Evolutionary conservation across 1,284 basidiomycete genomes (phyloP), one percentile per base, ranked within the genome.

Genomic region (Ustilago vetiveriae): DNA sequence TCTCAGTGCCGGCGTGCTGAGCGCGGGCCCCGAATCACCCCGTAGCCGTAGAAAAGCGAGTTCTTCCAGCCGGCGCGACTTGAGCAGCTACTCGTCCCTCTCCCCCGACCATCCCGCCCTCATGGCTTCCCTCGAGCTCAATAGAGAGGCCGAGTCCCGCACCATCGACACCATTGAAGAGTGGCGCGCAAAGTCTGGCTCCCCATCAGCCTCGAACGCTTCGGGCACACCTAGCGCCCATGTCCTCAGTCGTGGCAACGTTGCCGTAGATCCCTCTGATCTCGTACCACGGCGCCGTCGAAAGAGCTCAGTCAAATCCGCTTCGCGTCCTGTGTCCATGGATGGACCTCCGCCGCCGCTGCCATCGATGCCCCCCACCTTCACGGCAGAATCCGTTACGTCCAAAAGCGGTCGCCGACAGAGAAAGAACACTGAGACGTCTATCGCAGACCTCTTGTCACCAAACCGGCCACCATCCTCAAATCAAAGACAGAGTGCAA

Each of bases 141-240:
- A 38, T n/a, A 46, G 27, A 37, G 68, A 72, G 32, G 63, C 63
- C 2, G 68, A 43, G 22, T 62, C 46, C 39, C 49, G 68, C 2
- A 40, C 35, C 36, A 54, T 72, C 41, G 68, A 72, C 44, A 60
- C 63, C 13, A 72, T 72, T 43, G 54, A 72, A 35, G 63, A 72
- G 23, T 72, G 68, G 68, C 49, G 63, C 11, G 63, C 52, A 30
- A 72, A 67, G 38, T 54, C 48, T 6, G 48, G 32, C 19, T 23
- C 45, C 1, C 37, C 50, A 4, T 17, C 52, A 13, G n/a, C 43
- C 9, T 36, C 21, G 11, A 24, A 27, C 17, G 17, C 36, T 26
- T 11, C 45, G 2, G 45, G 24, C 14, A 19, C 41, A 19, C 33
- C 54, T 0, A 14, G 45, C 19, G 26, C 35, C 6, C 26, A 22